Evolutionary conservation across 371 early-diverging fungal species (phyloP).

Genomic region (Haplosporangium sp.): DNA sequence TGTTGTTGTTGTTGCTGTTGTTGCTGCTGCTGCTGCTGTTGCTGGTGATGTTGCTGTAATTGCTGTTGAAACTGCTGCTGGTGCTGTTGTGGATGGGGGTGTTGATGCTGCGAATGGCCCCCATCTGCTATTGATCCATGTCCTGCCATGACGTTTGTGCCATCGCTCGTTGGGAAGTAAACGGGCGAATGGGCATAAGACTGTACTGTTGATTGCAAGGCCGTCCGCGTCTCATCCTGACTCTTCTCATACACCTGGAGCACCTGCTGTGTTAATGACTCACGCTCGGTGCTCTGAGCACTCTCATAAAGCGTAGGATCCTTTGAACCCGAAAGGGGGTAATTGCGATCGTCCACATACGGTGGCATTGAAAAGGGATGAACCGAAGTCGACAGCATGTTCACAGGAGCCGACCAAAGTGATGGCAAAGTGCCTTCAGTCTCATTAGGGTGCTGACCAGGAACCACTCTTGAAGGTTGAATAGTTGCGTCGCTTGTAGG

Average conservation of each 20-base stretch:
- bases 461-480: conserved; percentile 14
- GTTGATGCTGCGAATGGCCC: conserved; percentile 30
- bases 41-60: conserved; percentile 16
- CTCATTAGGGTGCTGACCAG: conserved; percentile 49
- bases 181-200: conserved; percentile 12
- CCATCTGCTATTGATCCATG: conserved; percentile 14
- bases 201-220: conserved; percentile 16
- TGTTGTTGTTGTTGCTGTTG: conserved; percentile 28
- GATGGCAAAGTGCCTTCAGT: conserved; percentile 40
- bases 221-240: conserved; percentile 16
- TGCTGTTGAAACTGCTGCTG: conserved; percentile 32
- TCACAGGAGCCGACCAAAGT: conserved; percentile 33
- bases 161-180: conserved; percentile 14
- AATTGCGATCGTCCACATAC: conserved; percentile 15
- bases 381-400: conserved; percentile 39
- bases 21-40: conserved; percentile 28
- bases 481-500: conserved; percentile 9
- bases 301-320: conserved; percentile 24
- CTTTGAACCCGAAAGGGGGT: conserved; percentile 7
- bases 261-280: conserved; percentile 21
- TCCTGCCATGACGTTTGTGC: conserved; percentile 6
- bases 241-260: conserved; percentile 15
- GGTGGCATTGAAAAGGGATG: conserved; percentile 38
- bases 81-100: conserved; percentile 22
- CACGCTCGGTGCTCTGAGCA: conserved; percentile 18